Evolutionary conservation across 306 rosid species (phyloP).

Genomic region (Lagenaria siceraria): DNA sequence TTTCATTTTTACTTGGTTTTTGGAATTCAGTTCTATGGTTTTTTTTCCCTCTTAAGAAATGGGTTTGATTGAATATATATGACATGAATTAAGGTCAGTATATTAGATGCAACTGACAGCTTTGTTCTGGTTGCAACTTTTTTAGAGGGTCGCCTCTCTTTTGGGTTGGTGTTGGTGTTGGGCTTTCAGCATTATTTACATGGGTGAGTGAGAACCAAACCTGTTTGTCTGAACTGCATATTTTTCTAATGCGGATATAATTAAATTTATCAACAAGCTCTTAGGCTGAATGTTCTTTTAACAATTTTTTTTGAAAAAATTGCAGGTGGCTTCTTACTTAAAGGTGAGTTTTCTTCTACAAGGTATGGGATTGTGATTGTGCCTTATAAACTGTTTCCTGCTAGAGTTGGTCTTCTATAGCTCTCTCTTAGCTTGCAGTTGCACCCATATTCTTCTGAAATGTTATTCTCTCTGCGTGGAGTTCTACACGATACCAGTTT

Average conservation of each 20-base stretch:
- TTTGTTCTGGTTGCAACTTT: conserved; percentile 11
- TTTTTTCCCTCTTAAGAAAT: neutral
- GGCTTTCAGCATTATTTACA: conserved; percentile 78
- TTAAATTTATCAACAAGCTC: conserved; percentile 7
- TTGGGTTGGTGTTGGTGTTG: conserved; percentile 97
- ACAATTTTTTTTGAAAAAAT: conserved; percentile 16
- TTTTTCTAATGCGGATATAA: neutral
- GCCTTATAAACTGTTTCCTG: neutral
- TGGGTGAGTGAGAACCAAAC: conserved; percentile 69
- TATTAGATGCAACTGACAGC: neutral
- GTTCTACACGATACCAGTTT: neutral
- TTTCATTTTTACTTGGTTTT: neutral
- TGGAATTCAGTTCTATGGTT: neutral
- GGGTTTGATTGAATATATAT: neutral
- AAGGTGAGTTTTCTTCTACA: conserved; percentile 54
- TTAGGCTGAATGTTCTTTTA: conserved; percentile 13
- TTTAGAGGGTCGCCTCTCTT: conserved; percentile 88
- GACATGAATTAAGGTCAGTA: neutral
- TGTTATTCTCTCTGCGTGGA: neutral
- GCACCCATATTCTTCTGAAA: neutral
- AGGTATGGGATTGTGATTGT: conserved; percentile 17
- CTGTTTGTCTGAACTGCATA: neutral
- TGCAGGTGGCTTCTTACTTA: conserved; percentile 60
- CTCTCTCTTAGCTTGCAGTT: neutral
- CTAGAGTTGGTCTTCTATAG: neutral